A percentile compares a stretch with the other conserved stretches of the same genome.
Conservation (phyloP, 768 basidiomycete species). For the Mycena sanguinolenta region DNA sequence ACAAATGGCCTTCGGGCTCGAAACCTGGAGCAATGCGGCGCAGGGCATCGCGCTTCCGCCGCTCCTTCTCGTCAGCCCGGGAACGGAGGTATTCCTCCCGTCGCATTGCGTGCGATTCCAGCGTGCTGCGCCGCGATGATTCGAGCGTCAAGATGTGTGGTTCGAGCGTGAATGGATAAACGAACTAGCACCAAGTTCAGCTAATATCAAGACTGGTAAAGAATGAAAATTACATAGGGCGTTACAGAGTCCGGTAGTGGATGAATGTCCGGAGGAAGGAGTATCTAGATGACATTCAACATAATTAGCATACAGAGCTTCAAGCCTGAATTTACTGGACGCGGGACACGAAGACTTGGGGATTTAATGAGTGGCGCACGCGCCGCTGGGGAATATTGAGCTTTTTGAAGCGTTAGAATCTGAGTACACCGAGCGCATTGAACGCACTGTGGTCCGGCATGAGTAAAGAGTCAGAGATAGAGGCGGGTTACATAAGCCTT, state of each 20-base stretch:
- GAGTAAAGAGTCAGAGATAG: background rate
- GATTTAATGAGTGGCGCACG: conserved; percentile 92
- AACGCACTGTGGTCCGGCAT: conserved; percentile 36
- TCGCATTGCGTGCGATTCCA: conserved; percentile 74
- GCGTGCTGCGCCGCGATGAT: conserved; percentile 75
- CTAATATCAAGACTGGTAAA: conserved; percentile 6
- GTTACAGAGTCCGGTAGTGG: conserved; percentile 92
- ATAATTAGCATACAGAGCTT: background rate
- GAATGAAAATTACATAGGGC: conserved; percentile 74
- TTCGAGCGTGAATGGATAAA: conserved; percentile 96
- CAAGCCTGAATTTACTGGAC: conserved; percentile 64
- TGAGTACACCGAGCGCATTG: background rate
- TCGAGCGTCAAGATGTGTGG: conserved; percentile 84
- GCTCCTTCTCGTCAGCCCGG: conserved; percentile 84
- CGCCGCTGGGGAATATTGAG: conserved; percentile 84
- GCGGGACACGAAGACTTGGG: conserved; percentile 89
- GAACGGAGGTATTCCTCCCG: conserved; percentile 79
- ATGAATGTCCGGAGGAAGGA: conserved; percentile 92
- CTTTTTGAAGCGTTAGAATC: conserved; percentile 46
- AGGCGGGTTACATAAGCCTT: background rate
- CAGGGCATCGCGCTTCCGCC: conserved; percentile 74
- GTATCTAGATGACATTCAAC: conserved; percentile 68
- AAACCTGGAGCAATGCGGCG: conserved; percentile 88
- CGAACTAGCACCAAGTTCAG: conserved; percentile 71
- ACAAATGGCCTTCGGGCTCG: conserved; percentile 70